These are phyloP conservation scores for Aspergillus ustus DNA, from an alignment of 2,329 filamentous ascomycete genomes.

Conservation along the genomic window DNA sequence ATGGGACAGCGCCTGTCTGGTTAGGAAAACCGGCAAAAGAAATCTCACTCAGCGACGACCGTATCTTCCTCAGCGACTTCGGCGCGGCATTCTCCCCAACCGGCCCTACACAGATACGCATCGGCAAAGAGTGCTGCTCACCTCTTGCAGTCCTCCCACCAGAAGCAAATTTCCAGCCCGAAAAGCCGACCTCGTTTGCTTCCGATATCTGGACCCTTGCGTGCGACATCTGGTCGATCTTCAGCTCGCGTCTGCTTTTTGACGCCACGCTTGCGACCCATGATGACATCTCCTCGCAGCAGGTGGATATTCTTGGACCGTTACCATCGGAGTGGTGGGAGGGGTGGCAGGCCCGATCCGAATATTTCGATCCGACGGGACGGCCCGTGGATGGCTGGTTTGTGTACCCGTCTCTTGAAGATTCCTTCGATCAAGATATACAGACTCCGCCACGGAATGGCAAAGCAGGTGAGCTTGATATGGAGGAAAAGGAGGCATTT, in stretches of 20 bases:
- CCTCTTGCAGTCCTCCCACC: constrained; percentile 22
- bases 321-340: constrained; percentile 28
- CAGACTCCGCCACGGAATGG: constrained; percentile 21
- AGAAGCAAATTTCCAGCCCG: constrained; percentile 18
- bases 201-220: constrained; percentile 47
- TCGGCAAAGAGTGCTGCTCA: constrained; percentile 28
- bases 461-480: neutral
- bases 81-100: constrained; percentile 23
- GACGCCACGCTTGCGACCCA: constrained; percentile 12
- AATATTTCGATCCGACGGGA: constrained; percentile 22
- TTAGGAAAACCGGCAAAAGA: constrained; percentile 34
- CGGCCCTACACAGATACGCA: constrained; percentile 17
- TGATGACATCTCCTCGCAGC: constrained; percentile 21
- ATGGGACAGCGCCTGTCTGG: constrained; percentile 31
- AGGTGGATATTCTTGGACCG: constrained; percentile 24
- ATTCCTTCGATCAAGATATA: constrained; percentile 25
- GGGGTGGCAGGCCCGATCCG: constrained; percentile 19
- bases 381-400: constrained; percentile 19
- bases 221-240: constrained; percentile 41
- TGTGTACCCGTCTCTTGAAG: constrained; percentile 22
- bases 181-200: constrained; percentile 34
- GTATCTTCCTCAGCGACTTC: constrained; percentile 39
- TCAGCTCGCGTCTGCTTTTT: constrained; percentile 18
- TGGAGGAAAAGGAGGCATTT: neutral
- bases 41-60: constrained; percentile 32